Evolutionary conservation across 768 basidiomycete species (phyloP), one percentile per base, ranked within the genome.

Genomic region (Macrocybe gigantea): DNA sequence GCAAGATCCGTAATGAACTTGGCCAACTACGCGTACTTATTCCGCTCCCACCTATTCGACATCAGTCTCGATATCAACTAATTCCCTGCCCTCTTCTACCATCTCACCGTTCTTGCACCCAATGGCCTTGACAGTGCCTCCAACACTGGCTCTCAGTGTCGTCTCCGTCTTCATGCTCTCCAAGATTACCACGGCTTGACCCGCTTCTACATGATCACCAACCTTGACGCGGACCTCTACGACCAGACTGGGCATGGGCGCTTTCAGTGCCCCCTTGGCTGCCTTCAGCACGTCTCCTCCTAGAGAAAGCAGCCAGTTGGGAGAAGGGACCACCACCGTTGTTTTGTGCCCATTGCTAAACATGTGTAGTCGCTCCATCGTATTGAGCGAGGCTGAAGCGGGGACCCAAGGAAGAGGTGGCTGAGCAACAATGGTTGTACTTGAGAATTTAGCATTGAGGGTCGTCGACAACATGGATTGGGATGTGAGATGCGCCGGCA

Each of bases 161-260:
- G 88, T 94, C 68, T 95, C 93, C 53, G 93, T 96, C 79, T 97
- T 97, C 93, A 96, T 97, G 60, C 93, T 95, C 69, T 95, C 93
- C 59, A 95, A 66, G 5, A 94, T 80, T 31, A 93, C 82, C 7
- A 92, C 74, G 6, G 79, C 79, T 59, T 93, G 87, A 0, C 90
- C 91, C 58, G 78, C 83, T 66, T 85, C 82, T 36, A 96, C 88
- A 10, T 64, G 70, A 44, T 94, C 86, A 4, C 93, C 93, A 1
- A 78, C 70, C 49, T 73, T 74, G 33, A 94, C 93, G 12, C 76
- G 77, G 44, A 96, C 85, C 47, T 95, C 91, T 4, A 96, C 93
- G 1, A 96, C 85, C 43, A 93, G 74, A 62, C 90, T 90, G n/a
- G 93, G 93, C 88, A 93, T 93, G 10, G 93, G 93, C 4, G 89